Conservation (phyloP, 169 alveolate species). For the Plasmodium fragile region DNA sequence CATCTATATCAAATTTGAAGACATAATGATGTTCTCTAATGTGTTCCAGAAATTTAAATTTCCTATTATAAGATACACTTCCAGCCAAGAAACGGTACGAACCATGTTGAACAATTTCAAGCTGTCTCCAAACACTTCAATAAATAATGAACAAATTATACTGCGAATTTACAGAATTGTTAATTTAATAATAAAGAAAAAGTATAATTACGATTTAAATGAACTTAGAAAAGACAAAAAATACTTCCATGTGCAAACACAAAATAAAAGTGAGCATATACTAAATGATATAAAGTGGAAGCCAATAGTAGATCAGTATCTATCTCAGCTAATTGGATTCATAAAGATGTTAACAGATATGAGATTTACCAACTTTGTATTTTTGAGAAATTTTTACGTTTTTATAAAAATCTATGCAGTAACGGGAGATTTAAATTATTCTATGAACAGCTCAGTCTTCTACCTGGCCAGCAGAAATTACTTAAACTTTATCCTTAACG, state of each 20-base stretch:
- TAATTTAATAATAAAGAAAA: conserved; percentile 10
- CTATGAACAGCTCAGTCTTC: conserved; percentile 25
- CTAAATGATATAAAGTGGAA: conserved; percentile 3
- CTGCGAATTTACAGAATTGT: conserved; percentile 18
- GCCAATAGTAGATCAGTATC: conserved; percentile 12
- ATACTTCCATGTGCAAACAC: background rate
- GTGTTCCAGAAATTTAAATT: conserved; percentile 44
- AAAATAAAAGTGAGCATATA: conserved; percentile 17
- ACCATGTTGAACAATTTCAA: conserved; percentile 33
- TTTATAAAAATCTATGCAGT: conserved; percentile 49
- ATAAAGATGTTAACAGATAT: conserved; percentile 68
- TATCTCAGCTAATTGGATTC: conserved; percentile 62
- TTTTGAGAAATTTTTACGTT: conserved; percentile 49
- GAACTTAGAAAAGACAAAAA: background rate
- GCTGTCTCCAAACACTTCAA: conserved; percentile 40
- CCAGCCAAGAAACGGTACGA: conserved; percentile 1
- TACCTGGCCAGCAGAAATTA: conserved; percentile 43
- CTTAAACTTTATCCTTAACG: conserved; percentile 50
- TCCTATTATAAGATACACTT: conserved; percentile 25
- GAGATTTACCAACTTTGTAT: conserved; percentile 64
- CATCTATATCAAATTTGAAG: conserved; percentile 55
- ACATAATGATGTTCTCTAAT: conserved; percentile 34
- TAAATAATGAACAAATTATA: conserved; percentile 13
- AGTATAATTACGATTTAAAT: conserved; percentile 32
- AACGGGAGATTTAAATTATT: conserved; percentile 64